These are phyloP conservation scores for Pyrrhoderma noxium DNA, from an alignment of 1,284 basidiomycete species.

Conservation along the genomic window DNA sequence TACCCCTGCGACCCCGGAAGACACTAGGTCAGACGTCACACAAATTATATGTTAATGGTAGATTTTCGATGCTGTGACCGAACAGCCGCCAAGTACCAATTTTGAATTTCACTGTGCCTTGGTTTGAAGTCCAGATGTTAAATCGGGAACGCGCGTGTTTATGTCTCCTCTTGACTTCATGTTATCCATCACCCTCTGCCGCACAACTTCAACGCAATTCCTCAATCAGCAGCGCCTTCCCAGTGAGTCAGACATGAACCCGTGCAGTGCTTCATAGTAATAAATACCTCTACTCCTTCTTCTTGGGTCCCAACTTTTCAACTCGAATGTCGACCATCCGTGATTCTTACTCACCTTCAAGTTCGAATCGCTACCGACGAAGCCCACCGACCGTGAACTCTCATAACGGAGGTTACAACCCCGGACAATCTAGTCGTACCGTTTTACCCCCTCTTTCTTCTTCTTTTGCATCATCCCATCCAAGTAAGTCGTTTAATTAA, in stretches of 20 bases:
- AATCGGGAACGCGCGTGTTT: slow-evolving; percentile 12
- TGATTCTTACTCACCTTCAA: slow-evolving; percentile 41
- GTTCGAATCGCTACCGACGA: slow-evolving; percentile 51
- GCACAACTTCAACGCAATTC: slow-evolving; percentile 1
- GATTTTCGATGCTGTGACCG: slow-evolving; percentile 2
- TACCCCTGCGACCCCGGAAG: slow-evolving; percentile 11
- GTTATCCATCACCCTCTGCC: slow-evolving; percentile 5
- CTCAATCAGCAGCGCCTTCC: slow-evolving; percentile 6
- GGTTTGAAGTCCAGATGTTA: neutral
- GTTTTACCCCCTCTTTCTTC: slow-evolving; percentile 77
- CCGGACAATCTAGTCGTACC: slow-evolving; percentile 80
- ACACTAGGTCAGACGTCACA: slow-evolving; percentile 11
- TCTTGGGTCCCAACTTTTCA: slow-evolving; percentile 26
- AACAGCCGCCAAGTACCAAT: neutral
- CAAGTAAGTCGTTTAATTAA: slow-evolving; percentile 31
- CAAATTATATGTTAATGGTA: slow-evolving; percentile 6
- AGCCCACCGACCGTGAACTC: slow-evolving; percentile 50
- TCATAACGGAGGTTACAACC: slow-evolving; percentile 59
- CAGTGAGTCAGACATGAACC: slow-evolving; percentile 9
- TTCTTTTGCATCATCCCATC: slow-evolving; percentile 53
- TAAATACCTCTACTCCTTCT: slow-evolving; percentile 33
- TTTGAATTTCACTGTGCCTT: slow-evolving; percentile 12
- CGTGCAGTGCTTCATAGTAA: slow-evolving; percentile 7
- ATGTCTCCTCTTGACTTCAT: slow-evolving; percentile 4
- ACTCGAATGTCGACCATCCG: slow-evolving; percentile 55